Base-by-base conservation (phyloP, 176 grass and related monocot species). In the Oryza brachyantha region DNA sequence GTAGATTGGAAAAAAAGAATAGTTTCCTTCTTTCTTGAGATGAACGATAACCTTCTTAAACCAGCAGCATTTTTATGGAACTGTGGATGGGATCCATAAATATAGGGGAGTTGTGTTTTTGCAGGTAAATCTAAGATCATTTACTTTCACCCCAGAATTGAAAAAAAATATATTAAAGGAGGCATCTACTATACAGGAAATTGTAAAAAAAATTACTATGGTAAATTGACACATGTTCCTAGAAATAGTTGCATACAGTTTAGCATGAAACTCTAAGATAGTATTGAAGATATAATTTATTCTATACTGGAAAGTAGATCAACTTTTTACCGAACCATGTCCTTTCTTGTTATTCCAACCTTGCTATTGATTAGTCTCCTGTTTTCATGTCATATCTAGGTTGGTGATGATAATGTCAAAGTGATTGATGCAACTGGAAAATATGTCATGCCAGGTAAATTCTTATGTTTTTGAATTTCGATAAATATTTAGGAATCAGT, bases 341-440 rank as follows among this genome's bases (percentile, higher is more conserved):
- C 9, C 13, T 64, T 4, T 36, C 12, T 52, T 80, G 6, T 12
- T 73, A 37, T 41, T 61, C 37, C n/a, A 48, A 41, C 71, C 31
- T 57, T 61, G n/a, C 64, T 13, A 60, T 75, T 65, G 68, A 50
- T 29, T 3, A 58, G 5, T 74, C 46, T 50, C 72, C 0, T 70
- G 57, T 64, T 28, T 21, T 36, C 27, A 7, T 83, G 13, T 24
- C 31, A 83, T 83, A 45, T 83, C 3, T 68, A 98, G 95, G 87
- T 95, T 72, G 80, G 66, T 87, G 86, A 87, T 68, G 85, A 93
- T 75, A 55, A 90, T 74, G 86, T 92, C 61, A 79, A 81, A 68
- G 86, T 98, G 89, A 93, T 95, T 29, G 96, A 98, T 71, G 96
- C 96, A 55, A 94, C 92, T 64, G 92, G 96, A 67, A 98, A 95